Base-by-base conservation (phyloP, 805 yeast species). In the Starmerella bacillaris region DNA sequence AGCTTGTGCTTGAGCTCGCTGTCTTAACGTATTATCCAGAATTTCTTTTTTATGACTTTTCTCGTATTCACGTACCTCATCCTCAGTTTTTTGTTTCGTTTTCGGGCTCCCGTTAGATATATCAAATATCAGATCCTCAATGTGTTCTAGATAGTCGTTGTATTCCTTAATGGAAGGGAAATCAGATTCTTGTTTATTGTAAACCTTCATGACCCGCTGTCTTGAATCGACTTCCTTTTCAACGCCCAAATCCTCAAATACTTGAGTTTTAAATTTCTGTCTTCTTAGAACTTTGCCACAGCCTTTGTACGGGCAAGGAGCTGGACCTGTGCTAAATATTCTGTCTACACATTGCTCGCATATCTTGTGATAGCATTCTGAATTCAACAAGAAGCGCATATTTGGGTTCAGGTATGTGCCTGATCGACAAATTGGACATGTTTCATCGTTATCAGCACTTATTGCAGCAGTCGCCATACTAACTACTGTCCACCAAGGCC, bases 341-440 rank as follows among this genome's bases (percentile, higher is more conserved):
- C 98, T 68, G 56, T 89, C 96, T 29, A 86, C 96, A 59, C 98
- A 89, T 2, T 92, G 73, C 40, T 57, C 95, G 59, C 99, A 89
- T 56, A 89, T 86, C 63, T 82, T 86, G 54, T 89, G 99, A 53
- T 89, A 89, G 58, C 99, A 89, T 55, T 89, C 98, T 0, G 96
- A 93, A 49, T 89, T 89, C 44, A 89, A 83, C 37, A 86, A 68
- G 52, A 89, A 86, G 45, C 68, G 72, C 75, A 89, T 78, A 47
- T 84, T 82, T 18, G 96, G 96, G 30, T 93, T 80, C 41, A 89
- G 64, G 55, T 89, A 89, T 54, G 84, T 63, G 57, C 86, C 94
- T 31, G 95, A 82, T 58, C 86, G 82, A 65, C 99, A 89, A 50
- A 89, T 82, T 21, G 96, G 96, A 63, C 99, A 89, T 72, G 84